Evolutionary conservation across 148 eudicot genomes (phyloP), one percentile per base, ranked within the genome.

Genomic region (Rhododendron ferrugineum): DNA sequence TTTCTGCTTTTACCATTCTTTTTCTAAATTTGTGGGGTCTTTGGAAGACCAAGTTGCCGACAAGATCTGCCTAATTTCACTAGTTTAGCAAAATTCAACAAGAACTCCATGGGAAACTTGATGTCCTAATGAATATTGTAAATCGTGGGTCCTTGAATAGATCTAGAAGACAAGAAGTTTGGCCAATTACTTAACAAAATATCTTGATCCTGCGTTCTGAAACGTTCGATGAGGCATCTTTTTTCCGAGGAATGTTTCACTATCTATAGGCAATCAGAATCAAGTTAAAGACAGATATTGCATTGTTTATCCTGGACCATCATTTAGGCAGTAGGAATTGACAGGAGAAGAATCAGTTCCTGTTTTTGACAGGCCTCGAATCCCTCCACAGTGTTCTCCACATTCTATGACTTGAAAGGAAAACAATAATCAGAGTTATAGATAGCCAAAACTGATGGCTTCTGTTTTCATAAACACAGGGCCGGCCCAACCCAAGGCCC

Each of bases 281-380:
- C 60, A 72, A 50, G 10, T 72, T 49, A 36, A 11, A 13, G 60
- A 32, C 32, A 13, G 60, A 16, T 64, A 32, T 70, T 15, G 23
- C 23, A 26, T 18, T 83, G 75, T 36, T 14, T 44, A 32, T 15
- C 32, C 49, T 66, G 5, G 79, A 18, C 62, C 32, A 49, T 10
- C 18, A 70, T 23, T 32, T 70, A 40, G 50, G 30, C 30, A 58
- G 54, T 42, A 44, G 60, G 44, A 66, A 66, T 68, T 83, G 26
- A 32, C n/a, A 73, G 42, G 56, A 83, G 85, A 83, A 83, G 85
- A 83, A 83, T 83, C 79, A 49, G 36, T 73, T 28, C 85, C 79
- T 32, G 13, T 34, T 18, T 32, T n/a, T 49, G 64, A 83, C 85
- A 72, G 64, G 79, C 20, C 85, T 72, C 78, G 15, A 83, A 28